Evolutionary conservation across 1,284 basidiomycete species (phyloP).

Genomic region (Chiua sp.): DNA sequence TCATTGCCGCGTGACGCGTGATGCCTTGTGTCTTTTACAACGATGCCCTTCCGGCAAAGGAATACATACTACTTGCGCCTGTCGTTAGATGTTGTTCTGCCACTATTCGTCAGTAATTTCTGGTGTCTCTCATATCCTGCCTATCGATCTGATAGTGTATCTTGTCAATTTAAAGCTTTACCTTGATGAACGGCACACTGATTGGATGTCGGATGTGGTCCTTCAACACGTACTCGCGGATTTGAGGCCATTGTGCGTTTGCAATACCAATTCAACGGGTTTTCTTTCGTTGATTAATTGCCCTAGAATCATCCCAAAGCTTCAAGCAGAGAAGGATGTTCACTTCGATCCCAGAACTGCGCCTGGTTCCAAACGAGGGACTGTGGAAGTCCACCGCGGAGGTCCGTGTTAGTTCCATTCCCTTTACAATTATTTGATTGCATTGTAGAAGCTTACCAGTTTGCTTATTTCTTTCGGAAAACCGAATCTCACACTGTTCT

Average conservation of each 20-base stretch:
- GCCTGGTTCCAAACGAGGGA: constrained; percentile 57
- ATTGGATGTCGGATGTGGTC: constrained; percentile 79
- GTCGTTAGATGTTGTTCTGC: constrained; percentile 64
- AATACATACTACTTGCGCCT: constrained; percentile 77
- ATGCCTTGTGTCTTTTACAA: neutral
- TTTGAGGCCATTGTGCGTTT: constrained; percentile 65
- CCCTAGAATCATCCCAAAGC: constrained; percentile 66
- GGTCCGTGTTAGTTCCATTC: constrained; percentile 45
- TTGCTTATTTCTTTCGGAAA: constrained; percentile 81
- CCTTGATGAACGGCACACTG: constrained; percentile 75
- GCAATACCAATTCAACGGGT: neutral
- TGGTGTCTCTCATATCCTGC: neutral
- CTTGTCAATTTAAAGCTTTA: constrained; percentile 65
- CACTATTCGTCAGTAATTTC: constrained; percentile 60
- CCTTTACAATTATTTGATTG: neutral
- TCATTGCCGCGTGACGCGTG: too few species aligned
- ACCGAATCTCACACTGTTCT: constrained; percentile 75
- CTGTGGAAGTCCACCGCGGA: constrained; percentile 76
- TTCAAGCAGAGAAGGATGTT: constrained; percentile 61
- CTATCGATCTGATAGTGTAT: constrained; percentile 3
- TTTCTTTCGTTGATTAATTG: constrained; percentile 5
- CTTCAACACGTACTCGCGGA: constrained; percentile 76
- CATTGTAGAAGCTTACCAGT: constrained; percentile 71
- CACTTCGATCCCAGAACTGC: constrained; percentile 45
- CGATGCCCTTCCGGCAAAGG: constrained; percentile 58